Base-by-base conservation (phyloP, 805 yeast genomes). In the Pichia sporocuriosa region DNA sequence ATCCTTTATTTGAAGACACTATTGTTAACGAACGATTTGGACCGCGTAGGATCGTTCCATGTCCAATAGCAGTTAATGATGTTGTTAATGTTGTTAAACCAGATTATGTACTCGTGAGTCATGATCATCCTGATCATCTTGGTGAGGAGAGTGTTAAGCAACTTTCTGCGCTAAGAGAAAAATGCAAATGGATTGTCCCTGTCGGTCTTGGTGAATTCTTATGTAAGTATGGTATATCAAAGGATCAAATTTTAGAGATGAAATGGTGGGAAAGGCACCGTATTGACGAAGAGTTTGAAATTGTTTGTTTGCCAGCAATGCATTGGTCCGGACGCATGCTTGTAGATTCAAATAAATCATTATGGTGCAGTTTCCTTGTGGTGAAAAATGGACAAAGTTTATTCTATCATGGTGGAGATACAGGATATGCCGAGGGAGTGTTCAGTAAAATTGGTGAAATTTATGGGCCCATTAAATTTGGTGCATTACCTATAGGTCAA, bases 111-210 rank as follows among this genome's bases (percentile, higher is more conserved):
- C 56, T 90, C 17, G 95, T 90, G 0, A 83, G 94, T 2, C 97
- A 90, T 58, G 89, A 90, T 57, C 97, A 90, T 55, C 97, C 97
- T 2, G 97, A 90, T 60, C 97, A 90, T 63, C 63, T 90, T 34
- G 97, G 90, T 53, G 66, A 73, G 42, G 76, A 69, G 24, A 67
- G 84, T 9, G 74, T 79, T 13, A 56, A 62, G 30, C 51, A 65
- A 37, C 62, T 81, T n/a, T 81, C 84, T 11, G 16, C 12, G 10
- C n/a, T 34, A 4, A 19, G 25, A 8, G 80, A 84, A 49, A 49
- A 61, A 4, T 67, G 82, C 2, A 67, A 75, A 1, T 90, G 97
- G 97, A 71, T 90, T 9, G 95, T 89, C 1, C 97, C 97, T 0
- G 53, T 73, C 16, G 97, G 97, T 0, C 69, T 90, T 37, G 72